These are phyloP conservation scores for Lumnitzera racemosa DNA, from an alignment of 345 rosid genomes.

Conservation along the genomic window DNA sequence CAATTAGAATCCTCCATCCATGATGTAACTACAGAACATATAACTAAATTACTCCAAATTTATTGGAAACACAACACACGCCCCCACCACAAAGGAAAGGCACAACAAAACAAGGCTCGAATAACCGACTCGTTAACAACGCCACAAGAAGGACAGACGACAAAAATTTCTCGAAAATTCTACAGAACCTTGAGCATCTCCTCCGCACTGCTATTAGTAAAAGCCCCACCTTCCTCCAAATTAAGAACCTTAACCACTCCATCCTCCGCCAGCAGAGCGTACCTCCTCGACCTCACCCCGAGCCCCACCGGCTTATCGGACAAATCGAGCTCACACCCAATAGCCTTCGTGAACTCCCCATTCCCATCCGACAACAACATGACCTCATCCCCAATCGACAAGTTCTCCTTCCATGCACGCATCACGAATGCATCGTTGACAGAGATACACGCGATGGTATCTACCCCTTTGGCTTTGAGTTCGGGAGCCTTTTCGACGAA, in stretches of 20 bases:
- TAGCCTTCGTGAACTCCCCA: constrained; percentile 64
- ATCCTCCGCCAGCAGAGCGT: constrained; percentile 72
- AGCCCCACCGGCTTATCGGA: constrained; percentile 77
- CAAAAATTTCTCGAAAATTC: constrained; percentile 15
- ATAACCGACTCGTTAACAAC: too few relatives aligned
- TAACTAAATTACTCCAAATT: too few relatives aligned
- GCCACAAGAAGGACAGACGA: background rate
- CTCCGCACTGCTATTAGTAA: constrained; percentile 80
- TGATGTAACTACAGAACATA: too few relatives aligned
- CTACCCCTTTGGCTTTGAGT: constrained; percentile 79
- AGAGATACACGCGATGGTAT: constrained; percentile 80
- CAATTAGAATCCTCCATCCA: too few relatives aligned
- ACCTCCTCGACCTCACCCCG: constrained; percentile 76
- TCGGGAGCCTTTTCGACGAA: constrained; percentile 75
- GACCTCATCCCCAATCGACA: constrained; percentile 65
- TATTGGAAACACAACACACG: too few relatives aligned
- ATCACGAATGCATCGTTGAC: constrained; percentile 91
- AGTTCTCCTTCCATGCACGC: constrained; percentile 76
- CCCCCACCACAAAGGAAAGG: too few relatives aligned
- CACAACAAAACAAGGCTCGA: too few relatives aligned
- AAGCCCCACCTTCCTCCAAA: constrained; percentile 90
- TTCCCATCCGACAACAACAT: constrained; percentile 68
- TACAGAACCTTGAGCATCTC: constrained; percentile 71
- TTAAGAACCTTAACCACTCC: constrained; percentile 80
- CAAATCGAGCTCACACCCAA: constrained; percentile 78